Evolutionary conservation across 805 yeast species (phyloP).

Genomic region (Babjeviella inositovora): DNA sequence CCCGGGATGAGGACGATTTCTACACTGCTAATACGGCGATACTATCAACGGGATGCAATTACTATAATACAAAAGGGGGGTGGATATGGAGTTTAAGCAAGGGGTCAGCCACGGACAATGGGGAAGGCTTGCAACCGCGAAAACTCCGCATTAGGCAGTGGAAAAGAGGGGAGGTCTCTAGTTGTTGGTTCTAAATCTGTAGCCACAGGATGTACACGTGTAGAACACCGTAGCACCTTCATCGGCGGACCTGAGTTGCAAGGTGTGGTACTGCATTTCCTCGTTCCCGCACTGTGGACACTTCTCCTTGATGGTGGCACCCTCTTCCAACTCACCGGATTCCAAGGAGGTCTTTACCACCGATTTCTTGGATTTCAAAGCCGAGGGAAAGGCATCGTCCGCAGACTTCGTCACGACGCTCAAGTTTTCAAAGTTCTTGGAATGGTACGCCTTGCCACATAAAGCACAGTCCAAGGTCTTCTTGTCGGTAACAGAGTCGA

Average conservation of each 20-base stretch:
- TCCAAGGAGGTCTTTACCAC: slow-evolving; percentile 77
- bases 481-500: slow-evolving; percentile 47
- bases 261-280: slow-evolving; percentile 95
- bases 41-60: too few species aligned
- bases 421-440: slow-evolving; percentile 50
- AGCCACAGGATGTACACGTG: slow-evolving; percentile 87
- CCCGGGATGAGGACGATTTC: too few species aligned
- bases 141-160: too few species aligned
- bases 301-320: slow-evolving; percentile 92
- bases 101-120: too few species aligned
- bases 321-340: slow-evolving; percentile 73
- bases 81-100: too few species aligned
- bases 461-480: slow-evolving; percentile 38
- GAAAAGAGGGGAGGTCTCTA: too few species aligned
- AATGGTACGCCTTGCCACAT: slow-evolving; percentile 21
- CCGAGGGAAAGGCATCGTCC: slow-evolving; percentile 88
- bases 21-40: too few species aligned
- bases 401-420: slow-evolving; percentile 81
- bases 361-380: slow-evolving; percentile 65
- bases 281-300: slow-evolving; percentile 99
- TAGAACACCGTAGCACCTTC: slow-evolving; percentile 99
- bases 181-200: slow-evolving; percentile 89
- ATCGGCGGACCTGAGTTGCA: slow-evolving; percentile 95
- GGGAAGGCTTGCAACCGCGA: too few species aligned
- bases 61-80: too few species aligned